Percentiles rank a stretch among this genome's conserved stretches.
Conservation (phyloP, 2,329 filamentous ascomycete species). For the Botrytis paeoniae region DNA sequence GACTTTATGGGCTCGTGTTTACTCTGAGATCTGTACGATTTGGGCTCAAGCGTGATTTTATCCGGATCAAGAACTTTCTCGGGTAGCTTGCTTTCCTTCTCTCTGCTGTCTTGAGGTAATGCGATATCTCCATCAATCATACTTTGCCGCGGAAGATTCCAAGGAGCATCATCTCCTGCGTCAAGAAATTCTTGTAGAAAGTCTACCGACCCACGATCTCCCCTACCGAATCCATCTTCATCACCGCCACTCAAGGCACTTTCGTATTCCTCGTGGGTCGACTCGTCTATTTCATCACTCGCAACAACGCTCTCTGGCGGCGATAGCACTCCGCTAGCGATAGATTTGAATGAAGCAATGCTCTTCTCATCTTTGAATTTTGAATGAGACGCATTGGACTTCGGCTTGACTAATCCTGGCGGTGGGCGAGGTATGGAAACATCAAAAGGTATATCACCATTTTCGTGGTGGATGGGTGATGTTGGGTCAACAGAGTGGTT, state of each 20-base stretch:
- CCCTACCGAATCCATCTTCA: conserved; percentile 16
- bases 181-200: conserved; percentile 16
- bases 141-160: conserved; percentile 19
- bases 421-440: conserved; percentile 4
- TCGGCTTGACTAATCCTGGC: conserved; percentile 6
- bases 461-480: conserved; percentile 1
- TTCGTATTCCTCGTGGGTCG: conserved; percentile 16
- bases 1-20: conserved; percentile 15
- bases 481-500: neutral
- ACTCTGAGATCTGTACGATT: conserved; percentile 10
- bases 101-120: neutral
- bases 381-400: conserved; percentile 12
- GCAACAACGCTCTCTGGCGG: conserved; percentile 7
- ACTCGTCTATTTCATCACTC: conserved; percentile 13
- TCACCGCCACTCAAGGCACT: conserved; percentile 16
- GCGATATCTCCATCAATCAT: neutral
- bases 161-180: conserved; percentile 16
- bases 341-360: conserved; percentile 15
- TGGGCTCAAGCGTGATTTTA: conserved; percentile 17
- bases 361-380: conserved; percentile 10
- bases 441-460: neutral
- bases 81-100: neutral
- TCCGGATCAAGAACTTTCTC: conserved; percentile 10
- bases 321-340: conserved; percentile 6
- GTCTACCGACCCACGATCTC: conserved; percentile 10